A percentile compares a stretch with the other conserved stretches of the same genome.
phyloP scores from a whole-genome alignment of 306 rosid species.

The Adenanthera pavonina region DNA sequence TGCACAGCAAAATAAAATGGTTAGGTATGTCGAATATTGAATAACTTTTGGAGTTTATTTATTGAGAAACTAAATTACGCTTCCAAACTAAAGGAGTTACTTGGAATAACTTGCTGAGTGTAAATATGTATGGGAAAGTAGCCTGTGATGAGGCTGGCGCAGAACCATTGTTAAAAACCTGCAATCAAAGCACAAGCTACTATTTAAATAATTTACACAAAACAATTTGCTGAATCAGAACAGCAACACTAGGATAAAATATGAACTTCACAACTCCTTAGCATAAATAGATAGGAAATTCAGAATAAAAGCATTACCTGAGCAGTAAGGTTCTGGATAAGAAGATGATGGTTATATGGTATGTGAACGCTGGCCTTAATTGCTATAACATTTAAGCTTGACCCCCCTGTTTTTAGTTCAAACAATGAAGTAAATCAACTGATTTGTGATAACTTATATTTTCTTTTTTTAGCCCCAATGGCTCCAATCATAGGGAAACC shows the following conservation, averaged over 20 bases:
- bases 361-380: constrained; percentile 76
- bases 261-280: neutral
- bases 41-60: neutral
- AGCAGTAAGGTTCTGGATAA: constrained; percentile 74
- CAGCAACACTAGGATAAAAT: neutral
- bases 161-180: constrained; percentile 79
- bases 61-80: neutral
- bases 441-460: neutral
- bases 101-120: constrained; percentile 91
- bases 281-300: neutral
- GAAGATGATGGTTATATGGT: constrained; percentile 61
- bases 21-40: neutral
- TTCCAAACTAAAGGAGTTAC: constrained; percentile 44
- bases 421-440: constrained; percentile 39
- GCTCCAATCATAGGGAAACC: neutral
- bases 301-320: constrained; percentile 47
- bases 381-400: constrained; percentile 63
- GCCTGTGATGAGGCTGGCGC: constrained; percentile 85
- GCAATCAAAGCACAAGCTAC: constrained; percentile 35
- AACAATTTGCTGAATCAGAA: neutral
- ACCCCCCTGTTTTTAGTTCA: constrained; percentile 63
- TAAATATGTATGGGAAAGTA: constrained; percentile 85
- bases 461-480: neutral
- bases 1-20: constrained; percentile 39
- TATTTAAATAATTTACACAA: constrained; percentile 26